These are phyloP conservation scores for Colletotrichum euphorbiae DNA, from an alignment of 2,329 filamentous ascomycete genomes.

Conservation along the genomic window DNA sequence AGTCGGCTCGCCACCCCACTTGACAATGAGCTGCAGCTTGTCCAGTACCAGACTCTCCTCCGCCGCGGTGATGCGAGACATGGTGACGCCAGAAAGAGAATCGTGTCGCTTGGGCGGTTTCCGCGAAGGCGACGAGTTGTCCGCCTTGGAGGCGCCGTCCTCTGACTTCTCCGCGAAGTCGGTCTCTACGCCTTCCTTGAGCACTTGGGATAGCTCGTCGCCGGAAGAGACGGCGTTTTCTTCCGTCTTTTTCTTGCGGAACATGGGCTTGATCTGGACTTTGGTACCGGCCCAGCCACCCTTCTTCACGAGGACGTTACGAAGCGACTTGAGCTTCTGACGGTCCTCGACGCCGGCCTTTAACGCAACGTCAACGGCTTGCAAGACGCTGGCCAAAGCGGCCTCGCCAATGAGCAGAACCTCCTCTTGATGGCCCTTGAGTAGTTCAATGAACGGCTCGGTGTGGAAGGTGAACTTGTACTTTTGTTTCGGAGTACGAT, in stretches of 20 bases:
- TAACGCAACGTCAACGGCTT: slow-evolving; percentile 86
- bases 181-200: slow-evolving; percentile 48
- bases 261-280: slow-evolving; percentile 99
- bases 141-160: slow-evolving; percentile 30
- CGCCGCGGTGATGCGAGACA: slow-evolving; percentile 92
- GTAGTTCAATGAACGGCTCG: slow-evolving; percentile 91
- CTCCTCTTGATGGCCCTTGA: slow-evolving; percentile 96
- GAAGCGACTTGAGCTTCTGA: slow-evolving; percentile 85
- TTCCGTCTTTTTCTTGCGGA: slow-evolving; percentile 84
- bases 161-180: slow-evolving; percentile 41
- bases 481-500: slow-evolving; percentile 98
- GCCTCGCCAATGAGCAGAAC: slow-evolving; percentile 93
- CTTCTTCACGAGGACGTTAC: slow-evolving; percentile 91
- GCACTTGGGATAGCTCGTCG: slow-evolving; percentile 49
- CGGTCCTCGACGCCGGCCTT: slow-evolving; percentile 84
- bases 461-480: slow-evolving; percentile 99
- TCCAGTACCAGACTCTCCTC: slow-evolving; percentile 95
- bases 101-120: slow-evolving; percentile 75
- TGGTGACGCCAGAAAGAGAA: slow-evolving; percentile 88
- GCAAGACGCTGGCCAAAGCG: slow-evolving; percentile 87
- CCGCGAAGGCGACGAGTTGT: slow-evolving; percentile 43
- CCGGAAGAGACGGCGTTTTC: slow-evolving; percentile 52
- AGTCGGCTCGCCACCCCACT: slow-evolving; percentile 98
- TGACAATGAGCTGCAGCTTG: slow-evolving; percentile 97
- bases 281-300: slow-evolving; percentile 95